Conservation (phyloP, 148 eudicot species). For the Vaccinium darrowii region DNA sequence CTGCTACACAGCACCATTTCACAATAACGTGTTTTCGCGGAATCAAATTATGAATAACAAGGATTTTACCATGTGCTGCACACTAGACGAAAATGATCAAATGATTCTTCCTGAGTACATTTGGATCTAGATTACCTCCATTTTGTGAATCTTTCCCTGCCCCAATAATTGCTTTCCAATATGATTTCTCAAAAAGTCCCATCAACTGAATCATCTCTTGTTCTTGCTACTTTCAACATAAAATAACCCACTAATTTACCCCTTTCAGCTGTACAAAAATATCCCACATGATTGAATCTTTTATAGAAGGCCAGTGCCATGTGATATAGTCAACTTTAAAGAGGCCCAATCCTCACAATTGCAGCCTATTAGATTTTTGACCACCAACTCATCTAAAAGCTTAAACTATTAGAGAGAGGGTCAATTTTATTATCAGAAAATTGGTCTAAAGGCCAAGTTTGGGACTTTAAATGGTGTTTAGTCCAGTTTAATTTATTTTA, state of each 20-base stretch:
- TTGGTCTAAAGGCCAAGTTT: too few species aligned
- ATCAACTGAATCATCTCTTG: neutral
- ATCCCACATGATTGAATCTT: neutral
- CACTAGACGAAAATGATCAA: neutral
- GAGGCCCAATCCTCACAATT: neutral
- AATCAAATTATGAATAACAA: neutral
- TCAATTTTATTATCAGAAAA: too few species aligned
- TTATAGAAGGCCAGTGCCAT: neutral
- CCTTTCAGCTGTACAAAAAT: neutral
- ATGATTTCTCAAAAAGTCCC: neutral
- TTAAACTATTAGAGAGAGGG: too few species aligned
- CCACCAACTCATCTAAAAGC: too few species aligned
- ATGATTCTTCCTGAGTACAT: neutral
- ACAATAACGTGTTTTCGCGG: neutral
- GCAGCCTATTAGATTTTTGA: neutral
- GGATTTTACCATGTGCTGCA: neutral
- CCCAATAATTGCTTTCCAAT: neutral
- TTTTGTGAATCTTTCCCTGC: neutral
- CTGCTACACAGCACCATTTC: neutral
- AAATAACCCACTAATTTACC: neutral
- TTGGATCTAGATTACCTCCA: neutral
- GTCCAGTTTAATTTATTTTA: too few species aligned
- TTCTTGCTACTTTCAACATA: conserved; percentile 4
- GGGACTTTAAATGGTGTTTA: too few species aligned
- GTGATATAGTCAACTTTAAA: neutral